phyloP scores from a whole-genome alignment of 2,329 filamentous ascomycete species.

The Paecilomyces formosus region DNA sequence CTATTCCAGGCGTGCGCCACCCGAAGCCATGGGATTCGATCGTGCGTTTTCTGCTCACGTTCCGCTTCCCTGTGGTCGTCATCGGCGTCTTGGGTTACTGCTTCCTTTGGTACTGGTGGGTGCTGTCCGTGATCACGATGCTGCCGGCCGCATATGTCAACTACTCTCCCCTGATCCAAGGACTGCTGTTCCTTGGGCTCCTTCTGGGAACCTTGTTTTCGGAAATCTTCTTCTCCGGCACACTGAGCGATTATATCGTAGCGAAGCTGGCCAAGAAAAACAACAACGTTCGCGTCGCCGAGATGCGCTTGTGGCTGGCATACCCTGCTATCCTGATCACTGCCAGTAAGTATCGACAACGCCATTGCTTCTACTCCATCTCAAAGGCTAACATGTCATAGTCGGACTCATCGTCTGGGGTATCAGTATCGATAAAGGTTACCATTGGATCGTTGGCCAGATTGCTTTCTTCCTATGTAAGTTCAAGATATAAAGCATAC shows the following conservation, averaged over 20 bases:
- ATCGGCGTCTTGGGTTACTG: conserved; percentile 44
- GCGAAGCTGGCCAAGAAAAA: conserved; percentile 38
- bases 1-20: conserved; percentile 45
- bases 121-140: conserved; percentile 47
- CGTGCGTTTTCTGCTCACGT: conserved; percentile 41
- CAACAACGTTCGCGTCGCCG: conserved; percentile 37
- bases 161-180: conserved; percentile 45
- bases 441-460: conserved; percentile 53
- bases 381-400: conserved; percentile 2
- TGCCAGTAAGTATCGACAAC: conserved; percentile 21
- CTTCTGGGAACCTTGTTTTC: conserved; percentile 47
- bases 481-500: conserved; percentile 8
- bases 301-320: conserved; percentile 51
- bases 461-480: conserved; percentile 49
- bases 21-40: conserved; percentile 42
- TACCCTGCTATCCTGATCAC: conserved; percentile 47
- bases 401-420: conserved; percentile 50
- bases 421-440: conserved; percentile 44
- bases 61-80: conserved; percentile 39
- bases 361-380: not conserved
- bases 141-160: conserved; percentile 45
- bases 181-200: conserved; percentile 47
- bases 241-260: conserved; percentile 48
- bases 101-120: conserved; percentile 53
- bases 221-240: conserved; percentile 46